These are phyloP conservation scores for Penicillium sp. DNA, from an alignment of 2,329 filamentous ascomycete species.

Conservation along the genomic window DNA sequence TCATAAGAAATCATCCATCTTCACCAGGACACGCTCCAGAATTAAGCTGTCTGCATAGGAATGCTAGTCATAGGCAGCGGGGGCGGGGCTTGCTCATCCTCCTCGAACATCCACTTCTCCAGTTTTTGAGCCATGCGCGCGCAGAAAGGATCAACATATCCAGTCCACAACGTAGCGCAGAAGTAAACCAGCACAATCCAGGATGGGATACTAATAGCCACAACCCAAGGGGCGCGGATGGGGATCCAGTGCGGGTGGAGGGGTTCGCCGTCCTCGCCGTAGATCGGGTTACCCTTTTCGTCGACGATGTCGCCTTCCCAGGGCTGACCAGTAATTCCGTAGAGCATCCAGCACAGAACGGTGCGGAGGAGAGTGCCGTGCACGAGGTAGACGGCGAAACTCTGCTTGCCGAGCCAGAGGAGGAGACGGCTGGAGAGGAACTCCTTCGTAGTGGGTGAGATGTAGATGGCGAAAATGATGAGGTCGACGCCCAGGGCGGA, in stretches of 20 bases:
- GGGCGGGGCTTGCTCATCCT: constrained; percentile 35
- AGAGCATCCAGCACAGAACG: constrained; percentile 52
- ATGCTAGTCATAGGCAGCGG: constrained; percentile 23
- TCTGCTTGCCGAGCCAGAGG: constrained; percentile 55
- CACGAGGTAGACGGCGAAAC: constrained; percentile 55
- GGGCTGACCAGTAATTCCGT: constrained; percentile 49
- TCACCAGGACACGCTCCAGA: neutral
- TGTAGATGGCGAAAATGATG: constrained; percentile 50
- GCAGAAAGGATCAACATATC: constrained; percentile 52
- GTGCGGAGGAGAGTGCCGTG: constrained; percentile 55
- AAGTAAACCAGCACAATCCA: constrained; percentile 50
- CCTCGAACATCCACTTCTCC: constrained; percentile 49
- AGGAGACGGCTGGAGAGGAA: constrained; percentile 51
- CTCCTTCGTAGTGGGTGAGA: constrained; percentile 51
- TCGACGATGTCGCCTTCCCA: constrained; percentile 32
- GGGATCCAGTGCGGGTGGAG: constrained; percentile 45
- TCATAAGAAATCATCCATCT: neutral
- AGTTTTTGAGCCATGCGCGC: constrained; percentile 49
- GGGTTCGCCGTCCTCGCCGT: constrained; percentile 39
- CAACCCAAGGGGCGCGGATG: constrained; percentile 39
- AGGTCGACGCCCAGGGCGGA: constrained; percentile 51
- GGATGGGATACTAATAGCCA: constrained; percentile 45
- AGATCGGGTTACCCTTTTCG: constrained; percentile 15
- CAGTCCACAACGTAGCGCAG: constrained; percentile 51
- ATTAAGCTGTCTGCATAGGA: constrained; percentile 24